Percentiles rank a stretch among this genome's conserved stretches.
Conservation (phyloP, 768 basidiomycete species). For the Pholiota microspora region DNA sequence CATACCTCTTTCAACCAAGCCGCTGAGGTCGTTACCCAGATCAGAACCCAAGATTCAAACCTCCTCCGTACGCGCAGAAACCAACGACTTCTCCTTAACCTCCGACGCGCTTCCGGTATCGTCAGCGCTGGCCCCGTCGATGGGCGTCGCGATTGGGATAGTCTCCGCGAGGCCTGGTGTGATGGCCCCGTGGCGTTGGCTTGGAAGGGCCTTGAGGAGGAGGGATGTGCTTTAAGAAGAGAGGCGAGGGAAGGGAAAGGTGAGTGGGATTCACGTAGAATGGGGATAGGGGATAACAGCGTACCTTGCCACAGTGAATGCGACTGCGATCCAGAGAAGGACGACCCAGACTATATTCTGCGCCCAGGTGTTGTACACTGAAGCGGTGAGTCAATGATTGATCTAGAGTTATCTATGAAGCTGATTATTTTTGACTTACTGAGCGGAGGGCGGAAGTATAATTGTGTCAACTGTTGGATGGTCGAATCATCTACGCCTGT, state of each 20-base stretch:
- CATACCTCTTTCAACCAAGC: too few relatives aligned
- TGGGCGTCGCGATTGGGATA: background rate
- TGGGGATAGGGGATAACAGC: too few relatives aligned
- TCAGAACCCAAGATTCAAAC: background rate
- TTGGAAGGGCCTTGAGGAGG: background rate
- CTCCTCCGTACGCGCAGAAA: background rate
- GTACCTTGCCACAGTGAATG: conserved; percentile 25
- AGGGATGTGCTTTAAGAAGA: background rate
- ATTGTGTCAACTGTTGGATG: conserved; percentile 17
- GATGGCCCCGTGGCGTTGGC: background rate
- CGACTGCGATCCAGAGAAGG: conserved; percentile 30
- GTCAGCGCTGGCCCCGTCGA: background rate
- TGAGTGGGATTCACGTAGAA: too few relatives aligned
- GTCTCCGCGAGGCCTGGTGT: background rate
- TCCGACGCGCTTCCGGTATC: background rate
- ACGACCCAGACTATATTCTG: conserved; percentile 34
- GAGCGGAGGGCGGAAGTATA: conserved; percentile 28
- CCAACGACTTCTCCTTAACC: background rate
- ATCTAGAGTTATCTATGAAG: background rate
- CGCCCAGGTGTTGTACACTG: conserved; percentile 30
- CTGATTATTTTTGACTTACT: conserved; percentile 15
- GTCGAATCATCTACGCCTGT: conserved; percentile 23
- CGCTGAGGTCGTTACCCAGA: too few relatives aligned
- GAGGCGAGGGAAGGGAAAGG: background rate
- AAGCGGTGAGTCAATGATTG: background rate